Percentiles rank a stretch among this genome's conserved stretches.
Conservation (phyloP, 1,139 yeast species). For the Yamadazyma buinensis region DNA sequence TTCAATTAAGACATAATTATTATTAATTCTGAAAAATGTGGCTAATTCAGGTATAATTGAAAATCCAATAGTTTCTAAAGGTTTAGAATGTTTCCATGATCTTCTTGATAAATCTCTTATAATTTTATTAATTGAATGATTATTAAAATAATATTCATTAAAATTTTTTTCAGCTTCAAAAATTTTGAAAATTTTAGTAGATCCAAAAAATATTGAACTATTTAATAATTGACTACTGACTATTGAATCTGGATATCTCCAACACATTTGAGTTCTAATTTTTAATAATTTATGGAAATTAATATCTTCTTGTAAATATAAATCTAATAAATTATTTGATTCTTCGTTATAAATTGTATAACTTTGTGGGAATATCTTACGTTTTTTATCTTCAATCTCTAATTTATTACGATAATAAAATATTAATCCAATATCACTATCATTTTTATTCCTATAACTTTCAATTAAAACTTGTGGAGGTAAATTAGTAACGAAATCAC, state of each 20-base stretch:
- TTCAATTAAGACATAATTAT: constrained; percentile 79
- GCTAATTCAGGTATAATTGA: constrained; percentile 62
- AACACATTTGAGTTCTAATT: constrained; percentile 80
- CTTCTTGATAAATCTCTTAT: constrained; percentile 86
- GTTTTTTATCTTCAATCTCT: constrained; percentile 75
- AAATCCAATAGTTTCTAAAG: constrained; percentile 61
- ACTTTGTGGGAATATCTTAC: constrained; percentile 46
- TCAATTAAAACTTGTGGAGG: constrained; percentile 90
- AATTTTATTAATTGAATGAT: constrained; percentile 60
- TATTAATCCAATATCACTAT: constrained; percentile 64
- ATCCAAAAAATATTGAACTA: constrained; percentile 78
- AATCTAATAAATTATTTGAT: constrained; percentile 63
- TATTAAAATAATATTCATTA: constrained; percentile 34
- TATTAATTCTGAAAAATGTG: constrained; percentile 72
- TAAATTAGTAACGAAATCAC: constrained; percentile 88
- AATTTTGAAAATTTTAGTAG: constrained; percentile 42
- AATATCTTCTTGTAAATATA: constrained; percentile 63
- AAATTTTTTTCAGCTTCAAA: constrained; percentile 29
- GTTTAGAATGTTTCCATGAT: constrained; percentile 76
- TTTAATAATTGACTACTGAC: constrained; percentile 75
- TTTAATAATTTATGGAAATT: constrained; percentile 66
- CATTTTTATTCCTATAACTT: constrained; percentile 68
- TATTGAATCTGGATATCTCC: constrained; percentile 78
- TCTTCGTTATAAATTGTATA: constrained; percentile 39
- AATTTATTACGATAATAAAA: constrained; percentile 68